These are phyloP conservation scores for Phalaenopsis equestris DNA, from an alignment of 106 monocot species.

Conservation along the genomic window DNA sequence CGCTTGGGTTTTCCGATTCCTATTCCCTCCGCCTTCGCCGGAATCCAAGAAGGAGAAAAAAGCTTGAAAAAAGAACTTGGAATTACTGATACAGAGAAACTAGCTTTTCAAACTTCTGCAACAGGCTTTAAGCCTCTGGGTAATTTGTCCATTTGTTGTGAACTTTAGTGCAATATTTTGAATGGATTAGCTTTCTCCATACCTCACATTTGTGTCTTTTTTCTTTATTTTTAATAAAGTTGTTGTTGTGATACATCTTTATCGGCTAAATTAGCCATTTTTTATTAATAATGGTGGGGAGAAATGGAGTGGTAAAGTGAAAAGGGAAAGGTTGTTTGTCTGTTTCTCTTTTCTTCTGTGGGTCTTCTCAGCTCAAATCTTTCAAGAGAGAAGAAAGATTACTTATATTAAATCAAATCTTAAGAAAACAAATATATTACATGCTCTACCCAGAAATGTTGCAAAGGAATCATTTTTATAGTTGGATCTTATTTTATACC, in stretches of 20 bases:
- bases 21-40: conserved; percentile 3
- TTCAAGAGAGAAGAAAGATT: neutral
- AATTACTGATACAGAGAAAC: neutral
- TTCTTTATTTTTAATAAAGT: neutral
- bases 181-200: no score
- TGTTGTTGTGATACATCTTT: neutral
- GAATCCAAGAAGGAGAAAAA: conserved; percentile 14
- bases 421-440: neutral
- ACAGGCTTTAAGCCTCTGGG: neutral
- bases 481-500: no score
- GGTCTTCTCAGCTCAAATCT: no score
- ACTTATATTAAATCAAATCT: neutral
- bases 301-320: neutral
- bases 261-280: neutral
- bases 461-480: no score
- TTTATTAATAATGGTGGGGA: neutral
- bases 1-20: conserved; percentile 11
- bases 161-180: neutral
- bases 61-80: conserved; percentile 4
- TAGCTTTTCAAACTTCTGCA: neutral
- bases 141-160: neutral
- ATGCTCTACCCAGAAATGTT: no score
- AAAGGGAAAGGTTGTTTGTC: neutral
- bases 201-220: no score
- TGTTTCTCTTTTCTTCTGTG: neutral